Base-by-base conservation (phyloP, 495 filamentous ascomycete species). In the Neurospora sp. region DNA sequence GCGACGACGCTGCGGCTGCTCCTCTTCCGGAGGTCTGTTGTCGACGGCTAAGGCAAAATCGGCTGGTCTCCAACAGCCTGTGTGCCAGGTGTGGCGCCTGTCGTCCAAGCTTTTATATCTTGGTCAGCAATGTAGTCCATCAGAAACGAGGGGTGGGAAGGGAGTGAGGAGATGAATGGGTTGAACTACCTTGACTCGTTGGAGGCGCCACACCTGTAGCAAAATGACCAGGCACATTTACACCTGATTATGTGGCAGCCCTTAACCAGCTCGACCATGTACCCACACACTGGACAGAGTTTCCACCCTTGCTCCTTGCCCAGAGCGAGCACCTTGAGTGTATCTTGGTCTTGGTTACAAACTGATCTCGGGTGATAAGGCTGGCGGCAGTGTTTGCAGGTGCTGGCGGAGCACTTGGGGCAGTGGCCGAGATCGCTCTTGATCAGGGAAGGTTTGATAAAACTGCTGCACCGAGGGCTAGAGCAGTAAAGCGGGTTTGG, bases 331-430 rank as follows among this genome's bases (percentile, higher is more conserved):
- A 73, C 27, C 37, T 69, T 69, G 39, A 59, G 65, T 17, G 68
- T 73, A 38, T 73, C 72, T n/a, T 48, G 40, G 41, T 73, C 72
- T 22, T 73, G 20, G 12, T 10, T 41, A 35, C 72, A 73, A 22
- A 73, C 38, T 3, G 2, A 8, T 17, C 8, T 44, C 4, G 72
- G 72, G 27, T 73, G 72, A 8, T 16, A 22, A 12, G 20, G 16
- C 31, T 27, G 20, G 10, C 35, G 40, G 42, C 72, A 73, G 14
- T 73, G 72, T 5, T 38, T 20, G 37, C 72, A 73, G 10, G 72
- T 73, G 17, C 20, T 17, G 16, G 20, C 35, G 8, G 8, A 22
- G 72, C 72, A 73, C 68, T 38, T 12, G 38, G n/a, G 35, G 17
- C 72, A 70, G 12, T 2, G 31, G n/a, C 27, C 72, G 12, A 73